Evolutionary conservation across 352 stramenopile species (phyloP).

Genomic region (Phytophthora cactorum): DNA sequence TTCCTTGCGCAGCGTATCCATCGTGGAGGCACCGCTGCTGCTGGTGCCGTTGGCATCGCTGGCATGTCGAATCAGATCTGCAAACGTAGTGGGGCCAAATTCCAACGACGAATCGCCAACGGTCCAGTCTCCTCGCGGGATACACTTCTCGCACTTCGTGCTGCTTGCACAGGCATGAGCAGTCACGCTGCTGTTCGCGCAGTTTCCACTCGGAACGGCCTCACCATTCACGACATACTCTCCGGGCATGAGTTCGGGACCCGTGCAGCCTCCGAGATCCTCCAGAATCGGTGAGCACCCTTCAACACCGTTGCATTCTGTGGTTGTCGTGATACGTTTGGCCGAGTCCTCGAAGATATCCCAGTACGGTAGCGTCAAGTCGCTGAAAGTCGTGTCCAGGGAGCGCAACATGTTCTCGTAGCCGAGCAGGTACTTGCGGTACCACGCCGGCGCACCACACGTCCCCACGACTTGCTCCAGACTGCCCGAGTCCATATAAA

Average conservation of each 20-base stretch:
- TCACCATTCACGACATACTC: conserved; percentile 40
- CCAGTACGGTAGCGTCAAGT: conserved; percentile 74
- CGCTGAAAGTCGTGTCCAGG: conserved; percentile 44
- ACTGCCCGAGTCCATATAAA: conserved; percentile 55
- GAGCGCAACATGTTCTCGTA: conserved; percentile 79
- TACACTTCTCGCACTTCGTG: conserved; percentile 60
- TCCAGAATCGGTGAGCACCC: conserved; percentile 54
- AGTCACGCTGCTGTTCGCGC: conserved; percentile 58
- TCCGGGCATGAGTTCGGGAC: conserved; percentile 38
- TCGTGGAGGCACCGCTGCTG: conserved; percentile 24
- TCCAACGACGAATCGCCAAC: conserved; percentile 70
- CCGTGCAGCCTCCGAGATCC: conserved; percentile 62
- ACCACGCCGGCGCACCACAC: conserved; percentile 64
- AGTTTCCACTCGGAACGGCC: conserved; percentile 49
- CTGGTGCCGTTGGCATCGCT: conserved; percentile 38
- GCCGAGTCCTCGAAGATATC: conserved; percentile 63
- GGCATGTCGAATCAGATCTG: conserved; percentile 60
- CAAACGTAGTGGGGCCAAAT: conserved; percentile 65
- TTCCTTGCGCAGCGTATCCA: conserved; percentile 43
- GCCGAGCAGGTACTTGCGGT: conserved; percentile 69
- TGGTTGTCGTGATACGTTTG: conserved; percentile 53
- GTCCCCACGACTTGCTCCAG: conserved; percentile 48
- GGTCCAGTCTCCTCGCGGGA: conserved; percentile 70
- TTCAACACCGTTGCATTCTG: conserved; percentile 44
- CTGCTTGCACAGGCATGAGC: conserved; percentile 47